Conservation (phyloP, 148 eudicot genomes). For the Beta vulgaris region DNA sequence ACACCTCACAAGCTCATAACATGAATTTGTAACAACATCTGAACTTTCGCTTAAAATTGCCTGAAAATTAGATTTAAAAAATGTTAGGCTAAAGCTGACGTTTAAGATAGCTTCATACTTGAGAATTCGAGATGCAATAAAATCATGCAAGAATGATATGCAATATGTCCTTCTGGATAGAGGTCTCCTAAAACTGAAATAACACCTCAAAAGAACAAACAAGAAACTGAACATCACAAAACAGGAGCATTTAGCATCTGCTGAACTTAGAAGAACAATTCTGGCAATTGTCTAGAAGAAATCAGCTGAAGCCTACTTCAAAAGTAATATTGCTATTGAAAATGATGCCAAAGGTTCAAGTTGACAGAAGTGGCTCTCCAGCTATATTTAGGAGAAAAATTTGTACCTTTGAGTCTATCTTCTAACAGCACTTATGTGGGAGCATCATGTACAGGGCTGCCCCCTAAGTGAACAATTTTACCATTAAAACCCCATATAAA, state of each 20-base stretch:
- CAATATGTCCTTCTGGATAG: neutral
- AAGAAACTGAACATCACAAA: neutral
- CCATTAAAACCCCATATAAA: neutral
- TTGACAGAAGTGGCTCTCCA: too few species aligned
- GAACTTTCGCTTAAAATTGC: conserved; percentile 37
- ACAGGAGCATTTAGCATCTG: neutral
- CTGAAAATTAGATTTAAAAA: conserved; percentile 27
- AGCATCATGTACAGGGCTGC: neutral
- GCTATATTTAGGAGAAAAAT: neutral
- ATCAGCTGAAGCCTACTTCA: neutral
- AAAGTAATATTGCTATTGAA: neutral
- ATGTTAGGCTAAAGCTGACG: conserved; percentile 8
- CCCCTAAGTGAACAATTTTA: neutral
- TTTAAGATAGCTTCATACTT: neutral
- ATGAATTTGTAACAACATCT: conserved; percentile 26
- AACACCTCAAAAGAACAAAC: neutral
- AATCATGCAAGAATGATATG: neutral
- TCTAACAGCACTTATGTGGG: neutral
- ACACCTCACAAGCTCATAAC: conserved; percentile 78
- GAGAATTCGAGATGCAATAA: neutral
- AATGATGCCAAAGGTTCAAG: neutral
- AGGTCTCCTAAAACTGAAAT: neutral
- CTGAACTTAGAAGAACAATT: neutral
- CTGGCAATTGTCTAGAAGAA: neutral
- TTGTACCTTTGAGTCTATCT: neutral